A percentile compares a stretch with the other conserved stretches of the same genome.
Evolutionary conservation across 257 asterid genomes (phyloP).

Genomic region (Jaltomata sinuosa): DNA sequence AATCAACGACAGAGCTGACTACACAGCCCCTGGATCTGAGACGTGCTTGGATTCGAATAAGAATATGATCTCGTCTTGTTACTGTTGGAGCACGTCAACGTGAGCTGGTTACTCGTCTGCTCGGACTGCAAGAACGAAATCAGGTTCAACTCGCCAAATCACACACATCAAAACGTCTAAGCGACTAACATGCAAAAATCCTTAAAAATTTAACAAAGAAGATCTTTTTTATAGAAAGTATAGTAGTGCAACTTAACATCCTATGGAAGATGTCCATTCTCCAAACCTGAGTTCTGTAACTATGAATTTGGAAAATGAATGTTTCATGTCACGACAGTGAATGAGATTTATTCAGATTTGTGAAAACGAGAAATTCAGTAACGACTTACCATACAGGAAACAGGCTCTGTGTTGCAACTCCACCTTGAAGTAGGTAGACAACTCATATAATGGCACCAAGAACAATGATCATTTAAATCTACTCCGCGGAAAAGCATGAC

Average conservation of each 20-base stretch:
- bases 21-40: conserved; percentile 73
- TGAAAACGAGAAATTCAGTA: neutral
- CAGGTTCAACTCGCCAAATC: neutral
- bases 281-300: neutral
- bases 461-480: conserved; percentile 71
- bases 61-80: conserved; percentile 41
- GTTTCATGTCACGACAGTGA: neutral
- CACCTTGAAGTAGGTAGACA: conserved; percentile 78
- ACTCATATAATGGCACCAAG: conserved; percentile 92
- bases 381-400: conserved; percentile 55
- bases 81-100: conserved; percentile 59
- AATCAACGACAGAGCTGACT: conserved; percentile 60
- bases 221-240: neutral
- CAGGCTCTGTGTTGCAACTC: conserved; percentile 67
- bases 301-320: neutral
- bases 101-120: conserved; percentile 55
- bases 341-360: neutral
- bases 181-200: neutral
- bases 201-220: neutral
- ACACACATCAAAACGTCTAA: neutral
- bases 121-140: conserved; percentile 44
- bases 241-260: neutral
- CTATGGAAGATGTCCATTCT: neutral
- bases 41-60: conserved; percentile 31
- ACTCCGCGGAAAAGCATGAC: conserved; percentile 80